Base-by-base conservation (phyloP, 805 yeast genomes). In the Suhomyces prunicola region DNA sequence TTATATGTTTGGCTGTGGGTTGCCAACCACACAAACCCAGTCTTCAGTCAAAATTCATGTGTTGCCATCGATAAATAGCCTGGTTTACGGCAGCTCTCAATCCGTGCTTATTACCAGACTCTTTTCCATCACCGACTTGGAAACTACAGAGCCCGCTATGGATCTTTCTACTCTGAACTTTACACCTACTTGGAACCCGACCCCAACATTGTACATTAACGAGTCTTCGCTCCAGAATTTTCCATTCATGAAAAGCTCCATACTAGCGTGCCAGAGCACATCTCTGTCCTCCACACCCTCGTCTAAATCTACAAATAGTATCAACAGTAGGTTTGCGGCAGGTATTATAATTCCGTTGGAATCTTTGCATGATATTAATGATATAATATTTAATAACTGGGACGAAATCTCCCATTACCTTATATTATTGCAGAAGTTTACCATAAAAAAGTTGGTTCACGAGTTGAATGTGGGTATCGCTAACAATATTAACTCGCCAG, bases 1-100 rank as follows among this genome's bases (percentile, higher is more conserved):
- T 52, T 79, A 74, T 57, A 79, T 82, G 80, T 82, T 81, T 64
- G 86, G 86, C 10, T 77, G 80, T 49, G 85, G 86, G 0, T 66
- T 82, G 31, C 81, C 83, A 7, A 67, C 79, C 6, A 78, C 72
- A 53, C 84, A 81, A 51, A 64, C 70, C 15, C 68, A 70, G 17
- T 63, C 73, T 22, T 64, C 75, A 10, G 77, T 82, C 4, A 82
- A 82, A 55, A 60, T 81, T 2, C 85, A 82, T 61, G 57, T 69
- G 44, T 62, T 82, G 15, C 84, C 84, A 1, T 63, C 73, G 1
- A 57, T 79, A 17, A 67, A 73, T 23, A 67, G 69, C 26, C 66
- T 66, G 60, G 67, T 73, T 2, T 63, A 65, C 35, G 71, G 68
- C 9, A 46, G 66, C 7, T 57, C 62, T 39, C 62, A 56, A 41